A percentile compares a stretch with the other conserved stretches of the same genome.
phyloP scores from a whole-genome alignment of 2,329 filamentous ascomycete genomes.

The Fusarium sp. region DNA sequence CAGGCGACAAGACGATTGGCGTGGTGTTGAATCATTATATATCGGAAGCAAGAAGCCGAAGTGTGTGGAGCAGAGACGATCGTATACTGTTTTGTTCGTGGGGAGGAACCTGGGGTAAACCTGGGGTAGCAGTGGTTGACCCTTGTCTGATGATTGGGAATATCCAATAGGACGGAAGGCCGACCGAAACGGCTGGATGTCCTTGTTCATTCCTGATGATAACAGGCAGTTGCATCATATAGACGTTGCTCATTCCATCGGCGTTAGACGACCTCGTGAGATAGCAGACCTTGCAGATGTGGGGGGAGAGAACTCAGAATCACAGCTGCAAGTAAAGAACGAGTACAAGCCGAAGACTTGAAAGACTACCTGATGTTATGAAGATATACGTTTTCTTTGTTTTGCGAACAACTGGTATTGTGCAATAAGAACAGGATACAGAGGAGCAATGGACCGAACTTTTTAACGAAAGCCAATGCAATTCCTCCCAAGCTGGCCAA shows the following conservation, averaged over 20 bases:
- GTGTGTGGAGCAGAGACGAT: not conserved
- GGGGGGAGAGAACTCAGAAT: too few relatives aligned
- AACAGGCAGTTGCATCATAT: not conserved
- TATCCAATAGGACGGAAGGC: not conserved
- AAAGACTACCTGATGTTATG: too few relatives aligned
- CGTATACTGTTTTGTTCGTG: not conserved
- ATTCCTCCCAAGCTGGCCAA: too few relatives aligned
- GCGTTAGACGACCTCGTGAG: too few relatives aligned
- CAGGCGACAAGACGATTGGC: not conserved
- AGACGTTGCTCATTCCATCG: not conserved
- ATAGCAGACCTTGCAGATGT: too few relatives aligned
- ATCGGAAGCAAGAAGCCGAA: not conserved
- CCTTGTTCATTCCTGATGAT: not conserved
- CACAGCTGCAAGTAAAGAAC: too few relatives aligned
- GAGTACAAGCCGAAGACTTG: too few relatives aligned
- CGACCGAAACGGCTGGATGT: not conserved
- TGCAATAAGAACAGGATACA: too few relatives aligned
- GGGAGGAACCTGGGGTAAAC: conserved; percentile 24
- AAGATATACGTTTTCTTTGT: too few relatives aligned
- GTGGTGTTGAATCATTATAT: conserved; percentile 2
- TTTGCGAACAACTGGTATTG: too few relatives aligned
- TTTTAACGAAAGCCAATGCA: too few relatives aligned
- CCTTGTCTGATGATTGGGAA: accelerated
- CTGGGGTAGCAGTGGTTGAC: conserved; percentile 14
- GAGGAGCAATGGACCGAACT: too few relatives aligned